These are phyloP conservation scores for Fusarium acutatum DNA, from an alignment of 2,329 filamentous ascomycete genomes.

Conservation along the genomic window DNA sequence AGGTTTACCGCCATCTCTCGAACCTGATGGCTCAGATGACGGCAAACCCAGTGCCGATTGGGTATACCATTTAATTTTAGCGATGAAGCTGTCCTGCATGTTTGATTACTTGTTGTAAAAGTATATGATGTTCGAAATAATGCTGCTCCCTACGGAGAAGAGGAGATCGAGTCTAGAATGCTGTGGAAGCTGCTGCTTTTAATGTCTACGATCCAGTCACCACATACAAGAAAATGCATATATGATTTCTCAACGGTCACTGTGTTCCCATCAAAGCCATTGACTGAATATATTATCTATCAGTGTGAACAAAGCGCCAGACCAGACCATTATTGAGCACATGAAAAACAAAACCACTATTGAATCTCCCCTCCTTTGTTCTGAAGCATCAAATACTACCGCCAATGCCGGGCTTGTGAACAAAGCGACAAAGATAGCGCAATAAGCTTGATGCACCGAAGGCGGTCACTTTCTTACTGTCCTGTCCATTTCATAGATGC, in stretches of 20 bases:
- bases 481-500: constrained; percentile 4
- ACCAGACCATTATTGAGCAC: not conserved
- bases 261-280: not conserved
- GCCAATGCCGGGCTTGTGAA: not conserved
- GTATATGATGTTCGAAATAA: not conserved
- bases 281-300: not conserved
- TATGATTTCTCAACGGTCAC: not conserved
- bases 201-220: not conserved
- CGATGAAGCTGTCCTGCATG: not conserved
- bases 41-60: not conserved
- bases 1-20: not conserved
- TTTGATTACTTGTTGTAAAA: not conserved
- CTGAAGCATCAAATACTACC: too few species aligned
- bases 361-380: not conserved
- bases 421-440: not conserved
- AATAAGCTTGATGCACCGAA: not conserved
- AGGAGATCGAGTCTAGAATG: not conserved
- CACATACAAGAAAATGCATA: not conserved
- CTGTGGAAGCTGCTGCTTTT: not conserved
- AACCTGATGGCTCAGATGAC: not conserved
- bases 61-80: not conserved
- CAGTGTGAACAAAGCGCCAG: constrained; percentile 4
- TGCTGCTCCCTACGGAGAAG: not conserved
- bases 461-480: too few species aligned
- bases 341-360: not conserved